Conservation (phyloP, 768 basidiomycete genomes). For the Leccinum subtestaceum region DNA sequence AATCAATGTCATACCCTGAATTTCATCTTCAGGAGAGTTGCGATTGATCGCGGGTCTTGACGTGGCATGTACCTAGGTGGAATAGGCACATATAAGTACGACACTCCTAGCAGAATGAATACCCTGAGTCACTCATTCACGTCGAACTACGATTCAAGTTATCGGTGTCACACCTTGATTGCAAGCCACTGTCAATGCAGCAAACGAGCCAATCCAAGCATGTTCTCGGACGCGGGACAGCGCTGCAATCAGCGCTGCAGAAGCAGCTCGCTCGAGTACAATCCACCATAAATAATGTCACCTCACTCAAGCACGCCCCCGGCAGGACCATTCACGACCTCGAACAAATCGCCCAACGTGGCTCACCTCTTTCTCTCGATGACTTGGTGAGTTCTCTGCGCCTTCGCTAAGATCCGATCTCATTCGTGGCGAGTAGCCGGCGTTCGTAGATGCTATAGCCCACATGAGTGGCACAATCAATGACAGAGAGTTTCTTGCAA, state of each 20-base stretch:
- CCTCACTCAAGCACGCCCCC: background rate
- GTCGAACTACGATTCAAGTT: too few relatives aligned
- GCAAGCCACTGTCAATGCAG: conserved; percentile 5
- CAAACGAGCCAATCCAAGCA: background rate
- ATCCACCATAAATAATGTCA: background rate
- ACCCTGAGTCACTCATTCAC: too few relatives aligned
- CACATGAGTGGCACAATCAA: conserved; percentile 44
- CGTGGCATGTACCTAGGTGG: too few relatives aligned
- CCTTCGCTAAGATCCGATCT: background rate
- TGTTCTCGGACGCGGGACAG: background rate
- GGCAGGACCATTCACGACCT: conserved; percentile 27
- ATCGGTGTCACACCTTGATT: background rate
- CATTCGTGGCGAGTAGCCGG: conserved; percentile 35
- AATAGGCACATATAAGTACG: too few relatives aligned
- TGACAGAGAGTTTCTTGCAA: conserved; percentile 60
- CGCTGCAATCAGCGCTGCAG: conserved; percentile 13
- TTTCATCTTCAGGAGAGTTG: too few relatives aligned
- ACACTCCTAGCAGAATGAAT: too few relatives aligned
- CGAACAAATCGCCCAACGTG: conserved; percentile 28
- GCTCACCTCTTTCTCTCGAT: conserved; percentile 20
- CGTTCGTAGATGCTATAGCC: conserved; percentile 46
- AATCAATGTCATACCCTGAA: too few relatives aligned
- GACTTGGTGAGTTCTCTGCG: conserved; percentile 29
- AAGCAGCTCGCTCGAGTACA: conserved; percentile 12
- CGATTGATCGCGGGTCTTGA: too few relatives aligned